Conservation (phyloP, 345 rosid species). For the Boechera divaricarpa region DNA sequence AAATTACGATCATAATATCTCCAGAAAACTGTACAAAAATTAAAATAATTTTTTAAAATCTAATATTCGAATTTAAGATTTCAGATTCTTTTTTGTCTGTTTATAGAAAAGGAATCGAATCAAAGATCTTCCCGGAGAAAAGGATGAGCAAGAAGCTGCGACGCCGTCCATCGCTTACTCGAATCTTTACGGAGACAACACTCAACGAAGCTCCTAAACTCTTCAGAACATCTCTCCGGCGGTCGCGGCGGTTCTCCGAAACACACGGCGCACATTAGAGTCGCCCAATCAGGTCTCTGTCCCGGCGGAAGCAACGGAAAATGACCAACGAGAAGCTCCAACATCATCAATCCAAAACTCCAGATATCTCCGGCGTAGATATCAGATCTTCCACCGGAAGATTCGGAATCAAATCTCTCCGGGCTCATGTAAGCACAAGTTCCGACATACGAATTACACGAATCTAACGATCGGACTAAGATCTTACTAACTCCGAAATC, state of each 20-base stretch:
- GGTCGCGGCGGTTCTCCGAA: constrained; percentile 78
- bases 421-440: constrained; percentile 98
- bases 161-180: constrained; percentile 70
- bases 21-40: constrained; percentile 20
- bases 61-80: constrained; percentile 4
- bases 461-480: constrained; percentile 66
- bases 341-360: constrained; percentile 81
- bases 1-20: background rate
- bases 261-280: constrained; percentile 89
- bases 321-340: constrained; percentile 80
- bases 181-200: constrained; percentile 87
- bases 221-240: constrained; percentile 65
- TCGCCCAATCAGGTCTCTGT: constrained; percentile 90
- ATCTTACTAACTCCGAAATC: constrained; percentile 91
- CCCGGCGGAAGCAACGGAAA: constrained; percentile 72
- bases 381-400: constrained; percentile 61
- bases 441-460: constrained; percentile 87
- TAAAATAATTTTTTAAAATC: background rate
- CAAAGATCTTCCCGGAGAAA: constrained; percentile 51
- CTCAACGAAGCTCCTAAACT: constrained; percentile 68
- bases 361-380: constrained; percentile 85
- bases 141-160: constrained; percentile 70
- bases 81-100: background rate
- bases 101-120: constrained; percentile 23
- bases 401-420: constrained; percentile 78